phyloP scores from a whole-genome alignment of 768 basidiomycete species.

The Calocybe cyanea region DNA sequence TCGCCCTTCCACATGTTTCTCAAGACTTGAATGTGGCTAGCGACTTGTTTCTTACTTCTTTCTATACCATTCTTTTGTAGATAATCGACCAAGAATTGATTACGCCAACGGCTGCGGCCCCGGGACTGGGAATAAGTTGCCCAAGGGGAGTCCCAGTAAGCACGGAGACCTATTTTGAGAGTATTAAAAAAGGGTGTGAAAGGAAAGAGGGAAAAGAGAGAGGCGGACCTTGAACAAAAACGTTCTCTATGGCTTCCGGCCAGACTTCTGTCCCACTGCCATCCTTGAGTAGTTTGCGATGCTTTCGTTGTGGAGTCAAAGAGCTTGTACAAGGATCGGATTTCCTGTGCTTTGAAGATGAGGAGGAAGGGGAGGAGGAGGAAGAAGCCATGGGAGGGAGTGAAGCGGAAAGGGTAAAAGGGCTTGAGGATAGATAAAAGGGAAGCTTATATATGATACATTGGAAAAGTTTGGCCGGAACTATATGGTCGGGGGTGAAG shows the following conservation, averaged over 20 bases:
- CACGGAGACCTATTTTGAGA: slow-evolving; percentile 61
- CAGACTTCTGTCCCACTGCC: slow-evolving; percentile 75
- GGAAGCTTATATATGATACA: slow-evolving; percentile 28
- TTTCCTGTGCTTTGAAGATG: slow-evolving; percentile 31
- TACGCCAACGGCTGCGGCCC: slow-evolving; percentile 77
- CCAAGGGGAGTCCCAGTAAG: slow-evolving; percentile 80
- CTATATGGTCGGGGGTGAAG: slow-evolving; percentile 24
- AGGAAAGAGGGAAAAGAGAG: slow-evolving; percentile 3
- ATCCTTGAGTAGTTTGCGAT: slow-evolving; percentile 82
- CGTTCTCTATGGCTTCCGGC: slow-evolving; percentile 73
- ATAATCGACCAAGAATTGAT: slow-evolving; percentile 83
- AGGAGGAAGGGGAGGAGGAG: slow-evolving; percentile 13
- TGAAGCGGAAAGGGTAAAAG: no score
- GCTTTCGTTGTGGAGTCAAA: slow-evolving; percentile 76
- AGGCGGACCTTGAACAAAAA: slow-evolving; percentile 67
- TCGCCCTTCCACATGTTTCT: slow-evolving; percentile 89
- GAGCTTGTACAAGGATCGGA: slow-evolving; percentile 18
- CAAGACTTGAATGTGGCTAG: slow-evolving; percentile 83
- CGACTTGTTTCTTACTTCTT: slow-evolving; percentile 84
- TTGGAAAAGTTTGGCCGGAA: slow-evolving; percentile 21
- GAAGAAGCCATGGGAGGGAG: slow-evolving; percentile 13
- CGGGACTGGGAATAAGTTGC: slow-evolving; percentile 69
- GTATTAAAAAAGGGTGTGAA: slow-evolving; percentile 5
- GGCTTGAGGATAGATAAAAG: slow-evolving; percentile 11
- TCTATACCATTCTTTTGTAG: slow-evolving; percentile 65